Evolutionary conservation across 345 rosid genomes (phyloP).

Genomic region (Hevea brasiliensis): DNA sequence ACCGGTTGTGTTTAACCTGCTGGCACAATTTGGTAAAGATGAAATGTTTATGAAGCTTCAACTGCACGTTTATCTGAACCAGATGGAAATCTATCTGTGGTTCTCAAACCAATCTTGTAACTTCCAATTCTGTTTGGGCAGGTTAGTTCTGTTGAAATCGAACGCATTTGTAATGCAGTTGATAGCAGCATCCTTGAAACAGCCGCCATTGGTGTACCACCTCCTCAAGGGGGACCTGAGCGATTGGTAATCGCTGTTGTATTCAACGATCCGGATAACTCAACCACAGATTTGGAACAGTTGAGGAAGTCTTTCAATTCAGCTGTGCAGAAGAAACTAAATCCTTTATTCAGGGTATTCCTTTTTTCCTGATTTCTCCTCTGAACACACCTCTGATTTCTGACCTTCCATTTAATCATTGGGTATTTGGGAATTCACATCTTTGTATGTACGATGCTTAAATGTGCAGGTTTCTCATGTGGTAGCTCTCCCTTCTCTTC

Average conservation of each 20-base stretch:
- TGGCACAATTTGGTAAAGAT: background rate
- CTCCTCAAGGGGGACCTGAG: slow-evolving; percentile 89
- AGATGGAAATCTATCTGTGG: background rate
- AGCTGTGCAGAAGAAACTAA: slow-evolving; percentile 81
- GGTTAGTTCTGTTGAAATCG: slow-evolving; percentile 93
- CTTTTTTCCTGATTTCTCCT: background rate
- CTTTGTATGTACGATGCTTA: background rate
- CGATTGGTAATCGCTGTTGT: slow-evolving; percentile 75
- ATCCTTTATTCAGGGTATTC: slow-evolving; percentile 83
- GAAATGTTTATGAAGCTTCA: background rate
- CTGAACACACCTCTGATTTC: background rate
- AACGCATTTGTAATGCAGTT: slow-evolving; percentile 75
- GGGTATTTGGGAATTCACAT: background rate
- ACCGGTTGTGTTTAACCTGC: background rate
- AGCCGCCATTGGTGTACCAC: slow-evolving; percentile 94
- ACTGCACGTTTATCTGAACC: background rate
- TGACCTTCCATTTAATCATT: background rate
- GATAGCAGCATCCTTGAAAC: slow-evolving; percentile 73
- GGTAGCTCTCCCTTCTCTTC: slow-evolving; percentile 57
- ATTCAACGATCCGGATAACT: slow-evolving; percentile 41
- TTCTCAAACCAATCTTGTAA: background rate
- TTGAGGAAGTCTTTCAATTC: slow-evolving; percentile 69
- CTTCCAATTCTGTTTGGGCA: slow-evolving; percentile 27
- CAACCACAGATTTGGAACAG: slow-evolving; percentile 42
- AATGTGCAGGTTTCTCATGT: slow-evolving; percentile 61